Percentiles rank a stretch among this genome's conserved stretches.
These are phyloP conservation scores for Peterozyma toletana DNA, from an alignment of 805 yeast species.

Conservation along the genomic window DNA sequence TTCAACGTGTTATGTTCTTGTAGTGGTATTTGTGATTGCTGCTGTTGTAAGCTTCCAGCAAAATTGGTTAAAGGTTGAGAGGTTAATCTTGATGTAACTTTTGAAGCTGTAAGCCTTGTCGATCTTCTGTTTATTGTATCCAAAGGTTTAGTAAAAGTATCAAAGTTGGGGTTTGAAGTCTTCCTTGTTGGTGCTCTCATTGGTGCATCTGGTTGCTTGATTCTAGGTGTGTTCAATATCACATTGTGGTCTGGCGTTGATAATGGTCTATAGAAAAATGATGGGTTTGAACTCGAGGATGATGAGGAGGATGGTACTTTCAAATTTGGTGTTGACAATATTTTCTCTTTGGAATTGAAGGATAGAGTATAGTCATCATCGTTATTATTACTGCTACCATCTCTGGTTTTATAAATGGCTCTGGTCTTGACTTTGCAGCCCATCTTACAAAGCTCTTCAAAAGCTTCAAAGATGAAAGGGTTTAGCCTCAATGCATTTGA, in stretches of 20 bases:
- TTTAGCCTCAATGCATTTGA: slow-evolving; percentile 64
- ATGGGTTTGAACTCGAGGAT: slow-evolving; percentile 7
- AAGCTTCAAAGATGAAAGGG: slow-evolving; percentile 84
- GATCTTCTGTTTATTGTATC: slow-evolving; percentile 8
- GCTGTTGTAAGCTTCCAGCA: slow-evolving; percentile 6
- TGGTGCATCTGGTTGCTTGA: slow-evolving; percentile 35
- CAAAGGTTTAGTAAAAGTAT: slow-evolving; percentile 6
- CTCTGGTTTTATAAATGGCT: slow-evolving; percentile 34
- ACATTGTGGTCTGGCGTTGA: slow-evolving; percentile 7
- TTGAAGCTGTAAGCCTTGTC: slow-evolving; percentile 29
- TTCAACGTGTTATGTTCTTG: slow-evolving; percentile 5
- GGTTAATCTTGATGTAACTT: slow-evolving; percentile 39
- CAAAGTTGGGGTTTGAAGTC: slow-evolving; percentile 5
- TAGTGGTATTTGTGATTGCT: not conserved
- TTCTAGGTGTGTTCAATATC: slow-evolving; percentile 31
- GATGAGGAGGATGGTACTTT: slow-evolving; percentile 14
- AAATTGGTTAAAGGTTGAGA: slow-evolving; percentile 26
- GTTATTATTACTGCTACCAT: not conserved
- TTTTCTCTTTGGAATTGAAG: slow-evolving; percentile 4
- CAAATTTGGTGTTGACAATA: slow-evolving; percentile 16
- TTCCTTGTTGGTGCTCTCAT: slow-evolving; percentile 24
- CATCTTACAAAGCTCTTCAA: slow-evolving; percentile 62
- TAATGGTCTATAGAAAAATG: slow-evolving; percentile 7
- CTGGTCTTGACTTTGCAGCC: slow-evolving; percentile 66
- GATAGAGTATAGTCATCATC: not conserved